Conservation (phyloP, 1,284 basidiomycete species). For the Pseudozyma flocculosa region DNA sequence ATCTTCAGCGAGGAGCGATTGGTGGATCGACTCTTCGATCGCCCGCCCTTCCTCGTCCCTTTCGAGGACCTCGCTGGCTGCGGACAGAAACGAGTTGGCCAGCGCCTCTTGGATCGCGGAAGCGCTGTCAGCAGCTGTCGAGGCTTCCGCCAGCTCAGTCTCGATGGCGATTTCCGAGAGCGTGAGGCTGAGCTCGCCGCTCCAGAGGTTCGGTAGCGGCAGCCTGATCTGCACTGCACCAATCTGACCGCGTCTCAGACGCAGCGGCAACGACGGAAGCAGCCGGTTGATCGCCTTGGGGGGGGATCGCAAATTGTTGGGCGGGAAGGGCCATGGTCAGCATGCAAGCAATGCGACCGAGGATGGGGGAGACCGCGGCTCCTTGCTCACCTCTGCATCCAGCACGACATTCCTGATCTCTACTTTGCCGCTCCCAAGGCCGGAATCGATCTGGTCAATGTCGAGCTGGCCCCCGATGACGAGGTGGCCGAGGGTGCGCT, state of each 20-base stretch:
- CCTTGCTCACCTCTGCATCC: slow-evolving; percentile 72
- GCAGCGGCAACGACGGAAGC: slow-evolving; percentile 64
- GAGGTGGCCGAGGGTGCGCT: slow-evolving; percentile 78
- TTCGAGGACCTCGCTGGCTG: slow-evolving; percentile 31
- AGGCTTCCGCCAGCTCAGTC: not conserved
- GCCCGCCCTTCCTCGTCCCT: slow-evolving; percentile 30
- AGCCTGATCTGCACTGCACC: slow-evolving; percentile 39
- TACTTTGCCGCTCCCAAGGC: slow-evolving; percentile 82
- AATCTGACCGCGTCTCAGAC: slow-evolving; percentile 69
- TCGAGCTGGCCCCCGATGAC: slow-evolving; percentile 85
- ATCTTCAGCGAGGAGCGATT: slow-evolving; percentile 21
- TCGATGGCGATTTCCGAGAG: slow-evolving; percentile 16
- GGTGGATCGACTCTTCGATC: slow-evolving; percentile 37
- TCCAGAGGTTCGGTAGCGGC: slow-evolving; percentile 44
- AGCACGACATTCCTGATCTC: slow-evolving; percentile 81
- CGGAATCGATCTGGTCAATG: slow-evolving; percentile 81
- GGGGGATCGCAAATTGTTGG: not conserved
- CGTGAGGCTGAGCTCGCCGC: slow-evolving; percentile 29
- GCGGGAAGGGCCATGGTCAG: slow-evolving; percentile 38
- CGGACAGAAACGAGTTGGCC: slow-evolving; percentile 25
- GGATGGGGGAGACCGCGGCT: slow-evolving; percentile 18
- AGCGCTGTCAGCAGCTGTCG: not conserved
- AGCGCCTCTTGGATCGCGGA: slow-evolving; percentile 6
- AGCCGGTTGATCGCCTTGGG: slow-evolving; percentile 17
- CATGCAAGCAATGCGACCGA: slow-evolving; percentile 52